Base-by-base conservation (phyloP, 1,284 basidiomycete genomes). In the Salmacisia buchloeana region DNA sequence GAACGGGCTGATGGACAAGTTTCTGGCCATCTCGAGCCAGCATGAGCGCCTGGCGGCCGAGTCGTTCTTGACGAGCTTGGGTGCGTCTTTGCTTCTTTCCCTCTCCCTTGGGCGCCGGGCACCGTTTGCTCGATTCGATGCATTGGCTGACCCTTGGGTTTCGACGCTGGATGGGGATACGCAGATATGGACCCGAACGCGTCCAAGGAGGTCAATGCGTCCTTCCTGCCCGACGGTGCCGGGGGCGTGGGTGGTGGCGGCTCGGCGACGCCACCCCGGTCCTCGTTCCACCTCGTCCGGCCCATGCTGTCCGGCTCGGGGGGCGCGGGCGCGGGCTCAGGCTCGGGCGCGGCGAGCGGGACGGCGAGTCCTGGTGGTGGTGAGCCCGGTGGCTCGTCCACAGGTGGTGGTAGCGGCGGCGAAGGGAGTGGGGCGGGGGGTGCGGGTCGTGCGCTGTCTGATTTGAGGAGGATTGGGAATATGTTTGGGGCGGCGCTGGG, bases 1-100 rank as follows among this genome's bases (percentile, higher is more conserved):
- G 82, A 92, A 93, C 81, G 86, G 86, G 70, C 85, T 98, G 9
- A 84, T 96, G 39, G 94, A 97, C 80, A 85, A 88, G 18, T 97
- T 97, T 83, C 83, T 97, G 41, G 88, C 89, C 2, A 88, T 91
- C 62, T 94, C 92, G 21, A 92, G 91, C 67, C 91, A 90, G 3
- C 90, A 91, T 75, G 85, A 86, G 34, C 91, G 96, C 57, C 84
- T 97, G 18, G 85, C 89, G 66, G 88, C 86, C 77, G 88, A 89
- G 0, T 96, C 92, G 0, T 97, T 97, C 84, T 45, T 65, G 33
- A 65, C 64, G 2, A 35, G 49, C 10, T 29, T 65, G 9, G 45
- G 38, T 59, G 31, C 35, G 58, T 18, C 18, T 9, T n/a, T 21
- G n/a, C 33, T 36, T 33, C 45, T 1, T 33, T 34, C 18, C 23